Evolutionary conservation across 164 flowering plant genomes (phyloP).

Genomic region (Dillenia turbinata): DNA sequence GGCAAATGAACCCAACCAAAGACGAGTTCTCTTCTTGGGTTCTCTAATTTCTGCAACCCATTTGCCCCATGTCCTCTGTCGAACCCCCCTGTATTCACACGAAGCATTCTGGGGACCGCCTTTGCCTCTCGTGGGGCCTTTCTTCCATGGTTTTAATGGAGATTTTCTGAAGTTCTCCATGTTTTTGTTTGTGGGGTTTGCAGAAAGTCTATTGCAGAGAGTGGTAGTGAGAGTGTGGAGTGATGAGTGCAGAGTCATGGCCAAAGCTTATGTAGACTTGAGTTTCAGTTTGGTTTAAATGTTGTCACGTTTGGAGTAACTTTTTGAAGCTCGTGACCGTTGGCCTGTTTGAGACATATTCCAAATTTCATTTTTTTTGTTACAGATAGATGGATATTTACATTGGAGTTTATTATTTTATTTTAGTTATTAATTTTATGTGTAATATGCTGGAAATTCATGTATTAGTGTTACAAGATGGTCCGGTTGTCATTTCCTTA

Average conservation of each 20-base stretch:
- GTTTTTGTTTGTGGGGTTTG: neutral
- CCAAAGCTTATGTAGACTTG: slow-evolving; percentile 33
- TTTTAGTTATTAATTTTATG: too few species aligned
- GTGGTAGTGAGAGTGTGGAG: slow-evolving; percentile 12
- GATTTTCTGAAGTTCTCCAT: slow-evolving; percentile 64
- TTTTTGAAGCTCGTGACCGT: slow-evolving; percentile 66
- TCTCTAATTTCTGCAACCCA: slow-evolving; percentile 99
- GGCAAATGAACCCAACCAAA: slow-evolving; percentile 94
- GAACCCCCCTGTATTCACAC: slow-evolving; percentile 86
- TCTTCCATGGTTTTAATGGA: slow-evolving; percentile 86
- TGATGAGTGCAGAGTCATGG: slow-evolving; percentile 32
- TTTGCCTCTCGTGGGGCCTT: slow-evolving; percentile 94
- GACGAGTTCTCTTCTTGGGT: slow-evolving; percentile 92
- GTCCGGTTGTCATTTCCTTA: too few species aligned
- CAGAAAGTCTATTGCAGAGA: slow-evolving; percentile 6
- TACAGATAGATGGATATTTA: too few species aligned
- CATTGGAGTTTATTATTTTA: too few species aligned
- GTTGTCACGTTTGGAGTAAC: slow-evolving; percentile 63
- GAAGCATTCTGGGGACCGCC: slow-evolving; percentile 94
- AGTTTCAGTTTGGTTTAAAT: slow-evolving; percentile 49
- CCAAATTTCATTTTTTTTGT: too few species aligned
- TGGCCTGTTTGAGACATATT: slow-evolving; percentile 6
- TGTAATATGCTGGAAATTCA: too few species aligned
- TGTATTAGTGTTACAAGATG: too few species aligned
- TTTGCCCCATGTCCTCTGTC: slow-evolving; percentile 98